Percentiles rank a stretch among this genome's conserved stretches.
These are phyloP conservation scores for Coemansia sp. DNA, from an alignment of 192 early-diverging fungal genomes.

Conservation along the genomic window DNA sequence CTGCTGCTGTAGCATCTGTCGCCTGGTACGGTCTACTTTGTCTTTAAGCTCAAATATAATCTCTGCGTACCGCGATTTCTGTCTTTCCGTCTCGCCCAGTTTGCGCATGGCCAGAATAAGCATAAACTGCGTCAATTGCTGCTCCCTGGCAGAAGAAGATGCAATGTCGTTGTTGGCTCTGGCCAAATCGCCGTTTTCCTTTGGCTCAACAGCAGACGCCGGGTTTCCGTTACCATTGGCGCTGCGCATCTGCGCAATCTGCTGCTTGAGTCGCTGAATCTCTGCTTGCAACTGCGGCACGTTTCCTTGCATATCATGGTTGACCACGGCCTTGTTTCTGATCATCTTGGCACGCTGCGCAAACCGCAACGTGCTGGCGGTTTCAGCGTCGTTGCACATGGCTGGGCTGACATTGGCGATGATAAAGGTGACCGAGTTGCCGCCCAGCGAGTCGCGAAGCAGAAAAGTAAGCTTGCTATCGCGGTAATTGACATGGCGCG, in stretches of 20 bases:
- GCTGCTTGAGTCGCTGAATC: slow-evolving; percentile 59
- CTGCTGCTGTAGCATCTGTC: slow-evolving; percentile 45
- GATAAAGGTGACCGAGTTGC: slow-evolving; percentile 69
- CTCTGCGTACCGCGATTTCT: slow-evolving; percentile 53
- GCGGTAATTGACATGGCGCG: slow-evolving; percentile 67
- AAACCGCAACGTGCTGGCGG: slow-evolving; percentile 66
- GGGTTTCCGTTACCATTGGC: not conserved
- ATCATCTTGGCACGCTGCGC: slow-evolving; percentile 74
- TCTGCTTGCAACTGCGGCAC: slow-evolving; percentile 65
- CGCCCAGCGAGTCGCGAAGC: slow-evolving; percentile 69
- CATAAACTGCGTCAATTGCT: slow-evolving; percentile 44
- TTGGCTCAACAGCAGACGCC: not conserved
- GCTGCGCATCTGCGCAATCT: slow-evolving; percentile 30
- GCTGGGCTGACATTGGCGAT: slow-evolving; percentile 65
- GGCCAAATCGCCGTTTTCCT: too few species aligned
- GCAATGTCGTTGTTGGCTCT: not conserved
- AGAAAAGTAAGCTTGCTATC: slow-evolving; percentile 72
- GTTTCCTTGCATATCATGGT: slow-evolving; percentile 67
- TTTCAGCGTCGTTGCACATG: slow-evolving; percentile 60
- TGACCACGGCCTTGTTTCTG: slow-evolving; percentile 71
- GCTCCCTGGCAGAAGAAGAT: slow-evolving; percentile 26
- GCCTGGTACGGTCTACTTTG: slow-evolving; percentile 38
- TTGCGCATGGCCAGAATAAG: slow-evolving; percentile 57
- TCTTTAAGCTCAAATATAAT: slow-evolving; percentile 54
- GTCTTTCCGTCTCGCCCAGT: slow-evolving; percentile 55